phyloP scores from a whole-genome alignment of 1,139 yeast genomes.

The Saccharomyces hybrid region DNA sequence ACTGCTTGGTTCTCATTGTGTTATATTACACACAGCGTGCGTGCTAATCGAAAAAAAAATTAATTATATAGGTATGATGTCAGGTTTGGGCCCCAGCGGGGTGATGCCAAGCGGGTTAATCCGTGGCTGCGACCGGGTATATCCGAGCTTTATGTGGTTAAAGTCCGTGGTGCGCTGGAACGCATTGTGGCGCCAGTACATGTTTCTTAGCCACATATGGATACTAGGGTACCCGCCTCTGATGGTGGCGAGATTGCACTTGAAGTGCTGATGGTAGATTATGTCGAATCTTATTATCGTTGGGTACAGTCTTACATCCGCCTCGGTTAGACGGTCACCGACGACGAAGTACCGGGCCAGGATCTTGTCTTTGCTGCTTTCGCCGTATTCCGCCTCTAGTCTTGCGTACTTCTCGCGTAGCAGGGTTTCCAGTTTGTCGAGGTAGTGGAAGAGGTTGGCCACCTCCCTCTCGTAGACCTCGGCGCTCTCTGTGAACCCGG shows the following conservation, averaged over 20 bases:
- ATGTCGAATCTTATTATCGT: no score
- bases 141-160: no score
- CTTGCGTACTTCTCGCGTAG: constrained; percentile 42
- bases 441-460: constrained; percentile 51
- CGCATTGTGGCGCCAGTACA: no score
- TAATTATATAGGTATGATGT: constrained; percentile 42
- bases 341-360: background rate
- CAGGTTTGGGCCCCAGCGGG: constrained; percentile 5
- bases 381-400: constrained; percentile 30
- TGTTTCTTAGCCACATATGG: no score
- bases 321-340: no score
- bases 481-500: constrained; percentile 73
- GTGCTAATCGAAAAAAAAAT: background rate
- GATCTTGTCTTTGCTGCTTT: background rate
- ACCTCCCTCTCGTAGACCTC: constrained; percentile 38
- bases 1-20: background rate
- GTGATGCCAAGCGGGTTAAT: no score
- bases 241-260: no score
- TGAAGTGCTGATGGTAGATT: no score
- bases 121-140: no score
- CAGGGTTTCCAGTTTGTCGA: constrained; percentile 68
- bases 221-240: no score
- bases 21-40: background rate
- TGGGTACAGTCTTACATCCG: no score
- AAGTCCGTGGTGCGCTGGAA: no score